Percentiles rank a stretch among this genome's conserved stretches.
Conservation (phyloP, 2,329 filamentous ascomycete genomes). For the Epichloe sp. region DNA sequence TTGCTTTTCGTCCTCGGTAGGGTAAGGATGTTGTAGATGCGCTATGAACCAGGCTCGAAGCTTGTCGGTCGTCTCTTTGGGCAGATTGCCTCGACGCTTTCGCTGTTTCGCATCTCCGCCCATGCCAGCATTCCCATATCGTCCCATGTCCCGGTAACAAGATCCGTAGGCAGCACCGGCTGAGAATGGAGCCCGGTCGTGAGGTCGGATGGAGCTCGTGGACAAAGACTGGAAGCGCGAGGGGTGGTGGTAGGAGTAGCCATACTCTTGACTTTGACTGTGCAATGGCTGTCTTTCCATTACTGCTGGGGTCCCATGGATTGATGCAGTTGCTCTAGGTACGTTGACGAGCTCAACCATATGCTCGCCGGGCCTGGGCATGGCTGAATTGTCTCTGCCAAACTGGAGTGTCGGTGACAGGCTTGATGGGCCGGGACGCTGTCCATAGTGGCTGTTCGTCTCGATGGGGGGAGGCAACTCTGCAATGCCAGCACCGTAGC, state of each 20-base stretch:
- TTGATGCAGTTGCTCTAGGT: neutral
- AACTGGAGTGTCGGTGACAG: conserved; percentile 24
- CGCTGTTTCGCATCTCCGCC: conserved; percentile 36
- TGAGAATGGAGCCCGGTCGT: conserved; percentile 32
- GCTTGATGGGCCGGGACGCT: conserved; percentile 26
- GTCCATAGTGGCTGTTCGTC: conserved; percentile 21
- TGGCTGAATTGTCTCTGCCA: conserved; percentile 21
- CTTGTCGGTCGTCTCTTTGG: conserved; percentile 79
- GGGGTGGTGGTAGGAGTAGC: conserved; percentile 30
- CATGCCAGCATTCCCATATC: conserved; percentile 25
- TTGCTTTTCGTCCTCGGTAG: conserved; percentile 78
- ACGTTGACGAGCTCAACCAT: neutral
- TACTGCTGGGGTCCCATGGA: neutral
- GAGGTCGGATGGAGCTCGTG: conserved; percentile 27
- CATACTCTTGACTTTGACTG: conserved; percentile 17
- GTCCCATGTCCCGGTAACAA: conserved; percentile 30
- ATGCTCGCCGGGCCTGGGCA: conserved; percentile 17
- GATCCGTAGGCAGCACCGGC: conserved; percentile 23
- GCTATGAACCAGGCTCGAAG: conserved; percentile 66
- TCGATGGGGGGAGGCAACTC: conserved; percentile 18
- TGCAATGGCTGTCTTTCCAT: conserved; percentile 16
- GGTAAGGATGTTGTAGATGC: conserved; percentile 73
- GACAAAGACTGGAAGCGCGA: conserved; percentile 33
- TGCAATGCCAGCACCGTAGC: conserved; percentile 15
- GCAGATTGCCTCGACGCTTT: conserved; percentile 69